Evolutionary conservation across 73 alveolate species (phyloP), one percentile per base, ranked within the genome.

Genomic region (Paraurostyla sp.): DNA sequence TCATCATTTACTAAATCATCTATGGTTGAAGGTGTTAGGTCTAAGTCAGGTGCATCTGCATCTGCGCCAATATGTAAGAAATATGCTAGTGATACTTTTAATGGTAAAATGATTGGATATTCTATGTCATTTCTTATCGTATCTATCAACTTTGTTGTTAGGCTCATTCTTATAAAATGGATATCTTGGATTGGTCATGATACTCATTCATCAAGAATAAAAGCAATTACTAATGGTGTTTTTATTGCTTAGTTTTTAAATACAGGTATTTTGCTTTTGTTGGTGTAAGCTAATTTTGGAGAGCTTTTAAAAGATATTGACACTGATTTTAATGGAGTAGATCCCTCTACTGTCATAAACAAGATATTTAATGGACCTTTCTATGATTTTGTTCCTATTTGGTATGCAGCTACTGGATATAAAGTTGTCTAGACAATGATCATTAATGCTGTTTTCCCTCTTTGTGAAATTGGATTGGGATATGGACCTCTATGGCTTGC

Each of bases 341-440:
- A 69, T 9, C 86, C 88, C 0, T 4, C 71, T 13, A 30, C 41
- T 0, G 50, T 68, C 57, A 65, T 65, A 13, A 65, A 65, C 58
- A 38, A 65, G 20, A 65, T 65, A 9, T 80, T 91, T 48, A 83
- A 83, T 49, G 96, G 96, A 7, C 76, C 62, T 33, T 91, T 83
- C 81, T 32, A 78, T 16, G 96, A 91, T 43, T 87, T 91, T 58
- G 71, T 52, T 43, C 76, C 71, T 20, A 42, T 73, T 40, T 92
- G 96, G 96, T 92, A 87, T 62, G 32, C 83, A 51, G 92, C 85
- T 9, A 93, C 87, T 4, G 96, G 94, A 4, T 50, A 76, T 20
- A 50, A 51, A 25, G 41, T 92, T 62, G 56, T 88, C 18, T 29
- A 85, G 32, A 85, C 94, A 13, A 80, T 88, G 94, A 58, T 56